phyloP scores from a whole-genome alignment of 352 stramenopile species.

The Phytophthora pluvialis region DNA sequence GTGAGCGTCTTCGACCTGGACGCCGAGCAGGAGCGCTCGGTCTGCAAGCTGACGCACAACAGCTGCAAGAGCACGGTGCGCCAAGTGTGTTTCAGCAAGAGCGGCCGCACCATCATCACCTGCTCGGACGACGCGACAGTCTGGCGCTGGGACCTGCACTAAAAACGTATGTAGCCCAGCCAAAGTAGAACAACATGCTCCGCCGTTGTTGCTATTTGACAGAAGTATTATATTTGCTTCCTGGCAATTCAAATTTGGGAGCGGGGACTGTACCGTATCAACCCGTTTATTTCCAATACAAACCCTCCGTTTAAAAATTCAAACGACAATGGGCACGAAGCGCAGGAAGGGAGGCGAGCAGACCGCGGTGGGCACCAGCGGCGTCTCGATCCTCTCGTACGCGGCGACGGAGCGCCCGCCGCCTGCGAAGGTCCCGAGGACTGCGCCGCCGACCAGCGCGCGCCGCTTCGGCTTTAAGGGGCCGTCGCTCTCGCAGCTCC shows the following conservation, averaged over 20 bases:
- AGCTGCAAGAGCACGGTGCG: constrained; percentile 83
- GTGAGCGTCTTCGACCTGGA: constrained; percentile 85
- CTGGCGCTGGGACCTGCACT: constrained; percentile 76
- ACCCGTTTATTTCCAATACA: constrained; percentile 24
- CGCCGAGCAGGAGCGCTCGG: constrained; percentile 65
- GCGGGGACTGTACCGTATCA: constrained; percentile 19
- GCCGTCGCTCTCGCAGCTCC: constrained; percentile 37
- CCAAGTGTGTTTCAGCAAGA: constrained; percentile 82
- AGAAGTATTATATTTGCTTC: too few species aligned
- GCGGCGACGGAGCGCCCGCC: constrained; percentile 19
- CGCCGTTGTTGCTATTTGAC: not conserved
- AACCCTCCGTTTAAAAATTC: constrained; percentile 27
- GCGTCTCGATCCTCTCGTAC: constrained; percentile 29
- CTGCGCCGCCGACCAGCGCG: constrained; percentile 18
- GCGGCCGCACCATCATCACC: constrained; percentile 68
- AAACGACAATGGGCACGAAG: constrained; percentile 44
- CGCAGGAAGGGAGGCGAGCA: constrained; percentile 39
- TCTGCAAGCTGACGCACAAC: constrained; percentile 77
- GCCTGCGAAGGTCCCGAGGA: constrained; percentile 28
- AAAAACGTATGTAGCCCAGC: not conserved
- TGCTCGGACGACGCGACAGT: constrained; percentile 80
- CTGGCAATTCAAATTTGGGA: constrained; percentile 6
- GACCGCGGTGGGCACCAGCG: not conserved
- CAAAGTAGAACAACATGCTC: not conserved
- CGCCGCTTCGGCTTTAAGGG: constrained; percentile 52